phyloP scores from a whole-genome alignment of 1,284 basidiomycete genomes.

The Sanghuangporus baumii region DNA sequence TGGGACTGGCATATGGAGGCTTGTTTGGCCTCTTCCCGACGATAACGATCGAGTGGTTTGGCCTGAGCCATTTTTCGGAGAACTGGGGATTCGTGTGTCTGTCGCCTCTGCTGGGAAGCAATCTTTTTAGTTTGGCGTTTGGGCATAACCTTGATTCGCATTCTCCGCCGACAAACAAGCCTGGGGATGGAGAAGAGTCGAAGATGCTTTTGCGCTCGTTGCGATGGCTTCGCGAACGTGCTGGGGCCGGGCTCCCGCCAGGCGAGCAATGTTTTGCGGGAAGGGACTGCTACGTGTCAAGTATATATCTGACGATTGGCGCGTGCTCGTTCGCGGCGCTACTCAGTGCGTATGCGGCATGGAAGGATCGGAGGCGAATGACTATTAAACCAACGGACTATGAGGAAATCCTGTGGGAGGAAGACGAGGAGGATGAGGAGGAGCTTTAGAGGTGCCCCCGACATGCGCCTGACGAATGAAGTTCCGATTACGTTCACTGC shows the following conservation, averaged over 20 bases:
- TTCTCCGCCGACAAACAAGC: constrained; percentile 25
- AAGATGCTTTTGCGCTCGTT: constrained; percentile 2
- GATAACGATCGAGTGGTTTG: constrained; percentile 83
- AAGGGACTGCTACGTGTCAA: constrained; percentile 45
- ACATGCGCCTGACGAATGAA: too few species aligned
- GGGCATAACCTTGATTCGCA: constrained; percentile 77
- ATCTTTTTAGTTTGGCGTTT: constrained; percentile 81
- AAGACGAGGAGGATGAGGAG: constrained; percentile 2
- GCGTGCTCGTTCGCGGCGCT: constrained; percentile 43
- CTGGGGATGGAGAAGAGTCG: constrained; percentile 5
- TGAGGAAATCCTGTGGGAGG: constrained; percentile 17
- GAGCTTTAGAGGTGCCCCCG: not conserved
- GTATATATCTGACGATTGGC: constrained; percentile 42
- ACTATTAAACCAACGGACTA: constrained; percentile 8
- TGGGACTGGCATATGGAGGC: constrained; percentile 74
- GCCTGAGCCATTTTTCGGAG: constrained; percentile 69
- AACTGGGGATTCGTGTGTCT: constrained; percentile 83
- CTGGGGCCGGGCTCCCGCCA: constrained; percentile 25
- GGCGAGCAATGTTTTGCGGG: constrained; percentile 45
- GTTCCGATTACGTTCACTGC: too few species aligned
- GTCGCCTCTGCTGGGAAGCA: constrained; percentile 76
- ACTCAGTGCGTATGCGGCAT: constrained; percentile 44
- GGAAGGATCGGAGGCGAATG: constrained; percentile 37
- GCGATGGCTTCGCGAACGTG: not conserved
- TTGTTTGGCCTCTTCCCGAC: constrained; percentile 76